These are phyloP conservation scores for Elsinoe ampelina DNA, from an alignment of 2,329 filamentous ascomycete genomes.

Conservation along the genomic window DNA sequence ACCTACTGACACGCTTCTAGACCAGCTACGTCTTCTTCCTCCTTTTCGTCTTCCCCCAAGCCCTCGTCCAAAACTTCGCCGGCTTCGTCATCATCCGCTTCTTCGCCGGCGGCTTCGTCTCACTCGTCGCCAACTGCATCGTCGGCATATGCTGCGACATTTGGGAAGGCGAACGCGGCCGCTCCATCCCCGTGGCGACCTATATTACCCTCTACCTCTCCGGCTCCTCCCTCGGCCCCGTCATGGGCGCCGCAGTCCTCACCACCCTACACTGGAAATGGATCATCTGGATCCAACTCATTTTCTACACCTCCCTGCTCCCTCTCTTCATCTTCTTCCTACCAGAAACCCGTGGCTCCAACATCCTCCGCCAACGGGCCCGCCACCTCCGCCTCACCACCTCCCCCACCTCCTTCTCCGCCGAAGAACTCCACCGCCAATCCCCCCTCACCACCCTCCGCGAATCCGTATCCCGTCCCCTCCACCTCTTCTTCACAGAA, in stretches of 20 bases:
- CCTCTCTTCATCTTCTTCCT: conserved; percentile 33
- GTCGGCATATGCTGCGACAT: conserved; percentile 32
- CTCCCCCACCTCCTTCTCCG: conserved; percentile 23
- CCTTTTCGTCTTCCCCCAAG: conserved; percentile 32
- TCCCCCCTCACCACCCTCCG: conserved; percentile 28
- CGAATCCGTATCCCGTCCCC: conserved; percentile 25
- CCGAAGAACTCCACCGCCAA: conserved; percentile 27
- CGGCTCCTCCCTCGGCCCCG: conserved; percentile 29
- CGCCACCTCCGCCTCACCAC: conserved; percentile 25
- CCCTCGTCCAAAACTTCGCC: conserved; percentile 30
- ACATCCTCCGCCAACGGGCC: conserved; percentile 36
- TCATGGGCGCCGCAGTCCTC: conserved; percentile 28
- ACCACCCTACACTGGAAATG: conserved; percentile 29
- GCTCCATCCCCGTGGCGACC: conserved; percentile 28
- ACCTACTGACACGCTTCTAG: conserved; percentile 14
- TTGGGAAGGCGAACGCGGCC: conserved; percentile 26
- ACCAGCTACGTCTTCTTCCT: conserved; percentile 28
- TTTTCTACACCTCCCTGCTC: conserved; percentile 36
- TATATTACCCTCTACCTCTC: conserved; percentile 29
- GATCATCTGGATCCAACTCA: conserved; percentile 34
- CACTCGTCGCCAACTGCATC: conserved; percentile 29
- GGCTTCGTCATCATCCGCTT: conserved; percentile 31
- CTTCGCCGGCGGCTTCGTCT: conserved; percentile 30
- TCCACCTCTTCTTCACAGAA: conserved; percentile 40
- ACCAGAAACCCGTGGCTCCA: conserved; percentile 38